Evolutionary conservation across 768 basidiomycete genomes (phyloP).

Genomic region (Leccinum sublutescens): DNA sequence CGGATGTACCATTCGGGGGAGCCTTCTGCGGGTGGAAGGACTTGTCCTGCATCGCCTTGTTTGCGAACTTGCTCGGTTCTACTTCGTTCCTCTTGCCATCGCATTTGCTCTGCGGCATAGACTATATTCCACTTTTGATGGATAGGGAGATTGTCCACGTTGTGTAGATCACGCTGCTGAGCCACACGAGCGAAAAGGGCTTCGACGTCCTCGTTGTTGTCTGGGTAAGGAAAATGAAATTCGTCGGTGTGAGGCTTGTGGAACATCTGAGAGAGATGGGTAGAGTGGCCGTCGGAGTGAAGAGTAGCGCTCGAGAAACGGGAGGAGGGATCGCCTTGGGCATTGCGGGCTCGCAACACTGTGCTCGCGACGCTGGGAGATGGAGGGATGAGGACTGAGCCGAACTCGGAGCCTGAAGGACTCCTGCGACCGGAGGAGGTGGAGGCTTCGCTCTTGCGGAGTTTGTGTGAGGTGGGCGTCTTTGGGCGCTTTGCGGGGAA

Average conservation of each 20-base stretch:
- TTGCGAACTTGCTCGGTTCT: slow-evolving; percentile 61
- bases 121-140: slow-evolving; percentile 95
- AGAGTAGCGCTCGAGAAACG: slow-evolving; percentile 48
- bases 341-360: slow-evolving; percentile 51
- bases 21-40: slow-evolving; percentile 54
- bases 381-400: slow-evolving; percentile 39
- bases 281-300: slow-evolving; percentile 48
- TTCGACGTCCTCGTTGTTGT: slow-evolving; percentile 75
- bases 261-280: slow-evolving; percentile 49
- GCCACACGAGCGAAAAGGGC: slow-evolving; percentile 75
- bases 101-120: slow-evolving; percentile 73
- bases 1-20: slow-evolving; percentile 93
- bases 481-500: slow-evolving; percentile 37
- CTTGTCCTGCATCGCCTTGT: slow-evolving; percentile 57
- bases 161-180: slow-evolving; percentile 62
- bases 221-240: slow-evolving; percentile 77
- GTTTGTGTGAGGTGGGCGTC: slow-evolving; percentile 35
- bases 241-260: slow-evolving; percentile 52
- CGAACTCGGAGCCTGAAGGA: slow-evolving; percentile 54
- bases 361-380: slow-evolving; percentile 30
- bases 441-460: slow-evolving; percentile 55
- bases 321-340: slow-evolving; percentile 58
- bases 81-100: slow-evolving; percentile 72
- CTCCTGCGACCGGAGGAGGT: slow-evolving; percentile 48
- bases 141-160: slow-evolving; percentile 57